A percentile compares a stretch with the other conserved stretches of the same genome.
These are phyloP conservation scores for Penicillium atrosanguineum DNA, from an alignment of 495 filamentous ascomycete species.

Conservation along the genomic window DNA sequence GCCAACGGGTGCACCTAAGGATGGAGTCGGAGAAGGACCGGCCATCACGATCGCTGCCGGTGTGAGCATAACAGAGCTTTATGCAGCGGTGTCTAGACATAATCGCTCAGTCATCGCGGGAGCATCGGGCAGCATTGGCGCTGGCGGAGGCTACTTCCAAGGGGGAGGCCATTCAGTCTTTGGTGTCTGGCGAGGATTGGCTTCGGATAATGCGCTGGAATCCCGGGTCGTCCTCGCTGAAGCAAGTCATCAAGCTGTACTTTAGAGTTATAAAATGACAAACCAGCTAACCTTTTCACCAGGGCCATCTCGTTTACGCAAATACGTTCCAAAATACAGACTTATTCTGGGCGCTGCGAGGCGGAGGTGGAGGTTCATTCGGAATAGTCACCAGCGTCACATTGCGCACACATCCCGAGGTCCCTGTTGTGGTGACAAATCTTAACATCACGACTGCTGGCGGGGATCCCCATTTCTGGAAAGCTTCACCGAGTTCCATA, in stretches of 20 bases:
- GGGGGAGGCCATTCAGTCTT: slow-evolving; percentile 55
- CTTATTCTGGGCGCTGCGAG: slow-evolving; percentile 57
- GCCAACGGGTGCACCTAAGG: slow-evolving; percentile 13
- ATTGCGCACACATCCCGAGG: slow-evolving; percentile 34
- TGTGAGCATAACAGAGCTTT: slow-evolving; percentile 47
- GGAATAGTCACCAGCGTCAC: slow-evolving; percentile 51
- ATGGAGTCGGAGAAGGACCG: slow-evolving; percentile 25
- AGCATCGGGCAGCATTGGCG: slow-evolving; percentile 19
- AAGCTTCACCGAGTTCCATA: slow-evolving; percentile 32
- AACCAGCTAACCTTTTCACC: slow-evolving; percentile 4
- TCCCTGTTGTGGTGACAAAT: slow-evolving; percentile 29
- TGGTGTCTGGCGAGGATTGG: slow-evolving; percentile 32
- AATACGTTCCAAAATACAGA: slow-evolving; percentile 40
- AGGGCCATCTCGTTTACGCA: slow-evolving; percentile 43
- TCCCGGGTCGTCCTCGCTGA: slow-evolving; percentile 36
- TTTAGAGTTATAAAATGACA: too few relatives aligned
- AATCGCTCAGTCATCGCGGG: slow-evolving; percentile 17
- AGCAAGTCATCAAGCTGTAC: too few relatives aligned
- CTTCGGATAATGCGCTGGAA: slow-evolving; percentile 34
- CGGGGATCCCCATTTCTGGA: slow-evolving; percentile 28
- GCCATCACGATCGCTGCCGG: slow-evolving; percentile 53
- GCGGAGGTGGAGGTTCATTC: slow-evolving; percentile 44
- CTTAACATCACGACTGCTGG: slow-evolving; percentile 30
- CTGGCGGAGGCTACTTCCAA: slow-evolving; percentile 52
- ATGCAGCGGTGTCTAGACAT: slow-evolving; percentile 29